Base-by-base conservation (phyloP, 2,329 filamentous ascomycete species). In the Periconia sp. region DNA sequence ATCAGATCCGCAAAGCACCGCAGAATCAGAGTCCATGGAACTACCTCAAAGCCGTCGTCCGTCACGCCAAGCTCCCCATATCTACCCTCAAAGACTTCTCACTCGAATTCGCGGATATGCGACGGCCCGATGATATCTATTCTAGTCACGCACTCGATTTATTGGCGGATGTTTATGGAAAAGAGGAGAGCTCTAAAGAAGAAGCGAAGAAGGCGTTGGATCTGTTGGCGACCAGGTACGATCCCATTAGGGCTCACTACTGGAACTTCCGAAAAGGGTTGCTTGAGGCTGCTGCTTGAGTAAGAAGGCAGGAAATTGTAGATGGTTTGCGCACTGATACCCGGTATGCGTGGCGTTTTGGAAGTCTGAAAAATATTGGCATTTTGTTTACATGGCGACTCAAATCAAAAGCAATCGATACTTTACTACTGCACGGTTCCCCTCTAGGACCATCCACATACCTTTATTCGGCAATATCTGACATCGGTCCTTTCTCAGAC, bases 11-110 rank as follows among this genome's bases (percentile, higher is more conserved):
- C 23, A 76, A 87, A 50, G 91, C 92, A 28, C 94, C 94, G 32
- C 92, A 97, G 78, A 99, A 97, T 70, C 88, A 91, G 69, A 92
- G 88, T 56, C 82, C 91, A 1, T 99, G 94, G 94, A 94, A 91
- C 69, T 99, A 96, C 70, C 76, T 96, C 11, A 78, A 85, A 22
- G 94, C 89, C 3, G 84, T 90, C 33, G 69, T 95, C 46, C 78
- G 79, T 45, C 88, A 89, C 61, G 84, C 83, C 1, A 84, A 74
- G 6, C 70, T 77, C 25, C 68, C 71, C 4, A 54, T 81, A 35
- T 69, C 59, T 3, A 74, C 76, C 13, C 68, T 83, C 63, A 78
- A 78, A 59, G 70, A 63, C 2, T 82, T 85, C 57, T 81, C 75
- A 13, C 66, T 71, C 46, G 70, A 76, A 51, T 85, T 83, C 61